Conservation (phyloP, 148 eudicot species). For the Polygonum aviculare region DNA sequence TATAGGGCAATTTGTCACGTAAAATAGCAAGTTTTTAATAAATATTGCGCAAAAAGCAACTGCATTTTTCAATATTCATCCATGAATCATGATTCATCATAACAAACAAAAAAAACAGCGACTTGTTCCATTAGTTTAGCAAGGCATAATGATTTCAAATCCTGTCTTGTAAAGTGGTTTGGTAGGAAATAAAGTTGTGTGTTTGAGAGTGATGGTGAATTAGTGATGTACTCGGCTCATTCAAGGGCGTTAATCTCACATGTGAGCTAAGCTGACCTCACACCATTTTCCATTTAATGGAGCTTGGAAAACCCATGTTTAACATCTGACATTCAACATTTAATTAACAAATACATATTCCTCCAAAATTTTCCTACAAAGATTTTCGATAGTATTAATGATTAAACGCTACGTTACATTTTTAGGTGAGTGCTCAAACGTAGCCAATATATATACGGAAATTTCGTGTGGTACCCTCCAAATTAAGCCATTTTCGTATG, state of each 20-base stretch:
- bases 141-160: background rate
- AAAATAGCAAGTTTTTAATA: too few relatives aligned
- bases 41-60: background rate
- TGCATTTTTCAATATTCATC: background rate
- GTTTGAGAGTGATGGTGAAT: background rate
- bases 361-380: too few relatives aligned
- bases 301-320: background rate
- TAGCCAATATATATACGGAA: too few relatives aligned
- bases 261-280: slow-evolving; percentile 1
- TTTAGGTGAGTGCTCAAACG: too few relatives aligned
- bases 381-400: too few relatives aligned
- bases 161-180: background rate
- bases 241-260: background rate
- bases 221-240: background rate
- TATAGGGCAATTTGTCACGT: too few relatives aligned
- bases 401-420: too few relatives aligned
- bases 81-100: background rate
- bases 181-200: slow-evolving; percentile 1
- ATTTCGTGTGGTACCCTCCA: too few relatives aligned
- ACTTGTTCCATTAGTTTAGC: background rate
- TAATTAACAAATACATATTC: background rate
- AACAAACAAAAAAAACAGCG: background rate
- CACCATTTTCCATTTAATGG: background rate
- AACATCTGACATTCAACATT: background rate
- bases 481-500: too few relatives aligned